Evolutionary conservation across 148 eudicot genomes (phyloP), one percentile per base, ranked within the genome.

Genomic region (Polygonum aviculare): DNA sequence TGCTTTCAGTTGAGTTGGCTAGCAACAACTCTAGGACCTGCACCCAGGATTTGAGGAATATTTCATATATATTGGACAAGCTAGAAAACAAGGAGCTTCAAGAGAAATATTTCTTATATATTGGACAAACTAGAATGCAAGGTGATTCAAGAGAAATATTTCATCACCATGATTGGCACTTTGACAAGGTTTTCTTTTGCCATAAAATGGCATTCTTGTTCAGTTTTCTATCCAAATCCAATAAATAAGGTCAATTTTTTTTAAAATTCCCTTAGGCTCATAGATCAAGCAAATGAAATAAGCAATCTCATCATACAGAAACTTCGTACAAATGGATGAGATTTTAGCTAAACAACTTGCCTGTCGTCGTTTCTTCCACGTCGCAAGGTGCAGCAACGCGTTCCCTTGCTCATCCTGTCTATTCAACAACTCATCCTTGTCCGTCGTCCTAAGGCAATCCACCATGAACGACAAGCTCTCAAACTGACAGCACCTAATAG

Each of bases 381-480:
- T 79, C 0, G 91, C 91, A 35, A 90, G 84, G 70, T 90, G 95
- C 78, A 90, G 49, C 60, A 84, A 49, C 2, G 89, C 87, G 71
- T 87, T 85, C 0, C 87, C 95, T 57, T 78, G 83, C 31, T 76
- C 75, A 78, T 90, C 88, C 79, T 74, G 81, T 54, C 12, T 63
- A 73, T 84, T 88, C 80, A 88, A 22, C 2, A 85, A 44, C 2
- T 38, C 76, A 49, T 81, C 87, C 78, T 84, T 85, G 10, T 76
- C 40, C 50, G 9, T 72, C 62, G 57, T 31, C 74, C 75, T 79
- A 12, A 80, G 19, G 77, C 85, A 81, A 26, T 85, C 88, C 63
- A 82, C 63, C 80, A 87, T 55, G 26, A 79, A 77, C 38, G 18
- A 75, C 5, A 87, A 79, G 18, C 84, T 85, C 26, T 78, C 87